phyloP scores from a whole-genome alignment of 768 basidiomycete species.

The Rhodotorula kratochvilovae region DNA sequence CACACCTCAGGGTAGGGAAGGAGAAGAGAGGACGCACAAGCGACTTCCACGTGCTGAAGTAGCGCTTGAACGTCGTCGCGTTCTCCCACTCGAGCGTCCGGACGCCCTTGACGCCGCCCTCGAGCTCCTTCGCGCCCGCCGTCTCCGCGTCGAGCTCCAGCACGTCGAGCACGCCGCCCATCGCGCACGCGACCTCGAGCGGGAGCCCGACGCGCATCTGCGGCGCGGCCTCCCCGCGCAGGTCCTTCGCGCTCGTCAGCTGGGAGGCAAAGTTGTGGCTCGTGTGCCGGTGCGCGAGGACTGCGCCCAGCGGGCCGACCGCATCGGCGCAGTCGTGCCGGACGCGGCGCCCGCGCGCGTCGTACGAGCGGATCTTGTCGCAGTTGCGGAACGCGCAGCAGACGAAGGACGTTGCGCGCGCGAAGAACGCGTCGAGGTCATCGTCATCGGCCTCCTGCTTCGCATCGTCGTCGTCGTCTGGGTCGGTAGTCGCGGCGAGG shows the following conservation, averaged over 20 bases:
- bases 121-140: neutral
- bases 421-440: neutral
- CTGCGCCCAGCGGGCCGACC: neutral
- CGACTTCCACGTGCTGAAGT: neutral
- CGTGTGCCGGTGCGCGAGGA: neutral
- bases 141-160: neutral
- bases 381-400: neutral
- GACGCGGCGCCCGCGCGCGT: too few relatives aligned
- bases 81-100: neutral
- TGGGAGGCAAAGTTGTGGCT: neutral
- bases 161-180: neutral
- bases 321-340: neutral
- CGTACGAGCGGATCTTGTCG: neutral
- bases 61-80: neutral
- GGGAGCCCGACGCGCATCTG: neutral
- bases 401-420: neutral
- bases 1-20: neutral
- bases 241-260: too few relatives aligned
- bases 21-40: neutral
- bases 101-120: too few relatives aligned
- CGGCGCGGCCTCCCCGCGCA: neutral
- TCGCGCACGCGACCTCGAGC: conserved; percentile 3
- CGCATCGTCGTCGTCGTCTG: neutral
- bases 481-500: neutral
- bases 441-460: fast-evolving